Evolutionary conservation across 208 protist genomes (phyloP).

Genomic region (Crithidia expoeki): DNA sequence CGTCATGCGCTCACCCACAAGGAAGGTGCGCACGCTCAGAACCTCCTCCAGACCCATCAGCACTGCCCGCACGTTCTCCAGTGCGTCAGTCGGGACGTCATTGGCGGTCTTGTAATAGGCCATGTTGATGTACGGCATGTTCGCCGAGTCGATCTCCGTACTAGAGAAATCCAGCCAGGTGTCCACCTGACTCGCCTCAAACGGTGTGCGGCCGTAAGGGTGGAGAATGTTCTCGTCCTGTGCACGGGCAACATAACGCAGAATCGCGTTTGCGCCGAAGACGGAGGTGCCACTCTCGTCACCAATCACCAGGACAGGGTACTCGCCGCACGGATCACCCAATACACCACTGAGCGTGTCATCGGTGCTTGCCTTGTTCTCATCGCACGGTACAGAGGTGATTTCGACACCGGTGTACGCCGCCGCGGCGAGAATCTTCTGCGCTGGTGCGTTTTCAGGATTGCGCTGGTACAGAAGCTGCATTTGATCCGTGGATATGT

Average conservation of each 20-base stretch:
- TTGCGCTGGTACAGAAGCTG: conserved; percentile 51
- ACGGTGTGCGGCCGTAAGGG: conserved; percentile 77
- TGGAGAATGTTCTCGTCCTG: conserved; percentile 39
- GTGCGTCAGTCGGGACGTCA: conserved; percentile 33
- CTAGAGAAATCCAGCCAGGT: conserved; percentile 85
- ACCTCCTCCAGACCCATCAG: conserved; percentile 59
- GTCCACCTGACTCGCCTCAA: conserved; percentile 84
- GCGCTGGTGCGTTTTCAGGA: conserved; percentile 53
- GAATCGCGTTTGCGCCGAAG: conserved; percentile 88
- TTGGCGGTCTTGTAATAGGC: conserved; percentile 35
- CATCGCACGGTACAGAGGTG: conserved; percentile 28
- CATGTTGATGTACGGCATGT: conserved; percentile 57
- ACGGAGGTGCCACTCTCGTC: conserved; percentile 47
- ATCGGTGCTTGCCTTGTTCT: conserved; percentile 52
- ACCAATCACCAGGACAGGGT: conserved; percentile 72
- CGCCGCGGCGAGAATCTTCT: conserved; percentile 61
- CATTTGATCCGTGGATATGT: no score
- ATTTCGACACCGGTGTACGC: conserved; percentile 60
- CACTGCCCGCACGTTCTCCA: conserved; percentile 48
- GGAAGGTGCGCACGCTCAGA: conserved; percentile 76
- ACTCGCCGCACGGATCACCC: conserved; percentile 73
- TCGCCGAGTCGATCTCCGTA: conserved; percentile 67
- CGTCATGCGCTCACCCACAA: conserved; percentile 84
- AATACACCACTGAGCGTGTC: conserved; percentile 54
- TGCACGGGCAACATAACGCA: conserved; percentile 73